Evolutionary conservation across 129 eudicot species (phyloP), one percentile per base, ranked within the genome.

Genomic region (Flaveria brownii): DNA sequence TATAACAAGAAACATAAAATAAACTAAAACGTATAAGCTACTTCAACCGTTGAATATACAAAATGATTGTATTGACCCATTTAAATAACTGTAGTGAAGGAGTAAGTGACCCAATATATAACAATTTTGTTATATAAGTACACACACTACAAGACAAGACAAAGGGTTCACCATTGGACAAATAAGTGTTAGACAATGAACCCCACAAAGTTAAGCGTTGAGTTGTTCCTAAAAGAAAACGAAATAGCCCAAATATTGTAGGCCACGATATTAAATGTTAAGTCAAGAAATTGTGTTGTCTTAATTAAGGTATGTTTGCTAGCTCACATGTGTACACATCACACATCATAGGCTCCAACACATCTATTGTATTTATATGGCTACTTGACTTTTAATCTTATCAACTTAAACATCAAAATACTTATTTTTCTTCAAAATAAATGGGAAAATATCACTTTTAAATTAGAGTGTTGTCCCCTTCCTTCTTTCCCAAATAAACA

Each of bases 261-360:
- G 81, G 68, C 75, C 81, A 68, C 60, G 15, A 70, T 51, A 76
- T 7, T 64, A 16, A 36, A 67, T 26, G 56, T 2, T 51, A 57
- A 69, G 42, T 64, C 12, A 16, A 76, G 54, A 77, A 66, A 52
- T 41, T 14, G 39, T 50, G 66, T 72, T 62, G 82, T 71, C 82
- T 71, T 50, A 10, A 36, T 65, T 64, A 63, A 1, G 46, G 36
- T 78, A 50, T 71, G 55, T 79, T 41, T 66, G 67, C 9, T 72
- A 62, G 43, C 77, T 51, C 73, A n/a, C 77, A 71, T 79, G 66
- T 71, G 73, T 79, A 50, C 39, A 63, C 77, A 71, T 72, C 72
- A 62, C 16, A 72, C 77, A 71, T 72, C 72, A 62, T 72, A 46
- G 66, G 67, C 55, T 63, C 64, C 77, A 71, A 62, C 78, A 49